A percentile compares a stretch with the other conserved stretches of the same genome.
phyloP scores from a whole-genome alignment of 805 yeast genomes.

The Sungouiella thailandica region DNA sequence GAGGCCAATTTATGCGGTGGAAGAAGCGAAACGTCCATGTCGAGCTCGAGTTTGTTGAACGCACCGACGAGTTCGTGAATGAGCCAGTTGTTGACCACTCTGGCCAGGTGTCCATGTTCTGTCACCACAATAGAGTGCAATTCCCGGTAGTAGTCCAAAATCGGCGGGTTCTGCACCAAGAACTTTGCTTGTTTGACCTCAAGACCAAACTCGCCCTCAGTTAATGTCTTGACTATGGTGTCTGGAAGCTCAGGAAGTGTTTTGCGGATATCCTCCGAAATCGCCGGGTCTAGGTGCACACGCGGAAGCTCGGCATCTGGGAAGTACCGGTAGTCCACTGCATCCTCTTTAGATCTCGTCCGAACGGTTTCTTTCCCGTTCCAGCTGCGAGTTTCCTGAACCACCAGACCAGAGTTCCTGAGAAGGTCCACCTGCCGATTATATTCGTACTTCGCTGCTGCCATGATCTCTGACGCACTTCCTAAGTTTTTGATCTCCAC shows the following conservation, averaged over 20 bases:
- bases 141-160: slow-evolving; percentile 50
- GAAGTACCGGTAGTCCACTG: slow-evolving; percentile 86
- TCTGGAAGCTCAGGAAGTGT: slow-evolving; percentile 63
- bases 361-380: slow-evolving; percentile 66
- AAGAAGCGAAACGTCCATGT: slow-evolving; percentile 23
- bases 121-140: slow-evolving; percentile 27
- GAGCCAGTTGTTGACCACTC: slow-evolving; percentile 67
- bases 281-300: slow-evolving; percentile 41
- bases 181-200: slow-evolving; percentile 73
- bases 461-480: slow-evolving; percentile 71
- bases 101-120: slow-evolving; percentile 21
- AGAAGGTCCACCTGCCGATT: slow-evolving; percentile 57
- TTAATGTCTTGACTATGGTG: slow-evolving; percentile 42
- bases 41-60: slow-evolving; percentile 45
- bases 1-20: slow-evolving; percentile 47
- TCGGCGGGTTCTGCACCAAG: slow-evolving; percentile 44
- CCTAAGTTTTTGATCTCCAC: slow-evolving; percentile 90
- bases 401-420: slow-evolving; percentile 20
- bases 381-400: slow-evolving; percentile 87
- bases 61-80: slow-evolving; percentile 77
- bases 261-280: slow-evolving; percentile 37
- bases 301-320: slow-evolving; percentile 88
- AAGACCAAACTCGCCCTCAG: slow-evolving; percentile 47
- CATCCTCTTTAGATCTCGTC: slow-evolving; percentile 71
- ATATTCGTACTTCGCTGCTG: slow-evolving; percentile 72